Conservation (phyloP, 2,329 filamentous ascomycete species). For the Plenodomus tracheiphilus region DNA sequence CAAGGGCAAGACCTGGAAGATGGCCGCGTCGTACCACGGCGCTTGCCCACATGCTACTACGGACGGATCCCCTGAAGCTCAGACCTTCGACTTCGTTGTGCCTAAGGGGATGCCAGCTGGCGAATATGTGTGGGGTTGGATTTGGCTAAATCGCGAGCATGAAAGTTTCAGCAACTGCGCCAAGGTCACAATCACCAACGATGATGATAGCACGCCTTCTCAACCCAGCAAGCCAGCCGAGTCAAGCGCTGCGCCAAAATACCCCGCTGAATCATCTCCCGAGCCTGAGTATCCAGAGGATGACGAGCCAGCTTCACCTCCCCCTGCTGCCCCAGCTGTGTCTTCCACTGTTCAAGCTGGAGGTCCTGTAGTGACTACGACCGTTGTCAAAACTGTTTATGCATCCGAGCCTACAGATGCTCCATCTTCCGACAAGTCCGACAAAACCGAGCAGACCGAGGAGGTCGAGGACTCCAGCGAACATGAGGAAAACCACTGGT, state of each 20-base stretch:
- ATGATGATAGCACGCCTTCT: conserved; percentile 18
- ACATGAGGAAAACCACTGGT: conserved; percentile 1
- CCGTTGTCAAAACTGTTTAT: conserved; percentile 9
- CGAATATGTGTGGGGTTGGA: conserved; percentile 52
- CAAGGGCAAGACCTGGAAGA: conserved; percentile 49
- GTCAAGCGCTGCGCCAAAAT: conserved; percentile 11
- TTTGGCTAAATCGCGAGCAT: conserved; percentile 54
- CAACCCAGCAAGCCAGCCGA: conserved; percentile 7
- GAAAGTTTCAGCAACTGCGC: conserved; percentile 53
- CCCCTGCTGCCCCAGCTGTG: conserved; percentile 1
- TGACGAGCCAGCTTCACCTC: not conserved
- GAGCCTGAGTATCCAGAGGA: conserved; percentile 12
- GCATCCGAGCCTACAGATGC: conserved; percentile 2
- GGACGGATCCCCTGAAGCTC: conserved; percentile 44
- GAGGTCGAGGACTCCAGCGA: conserved; percentile 7
- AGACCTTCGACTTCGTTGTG: conserved; percentile 52
- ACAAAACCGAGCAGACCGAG: conserved; percentile 5
- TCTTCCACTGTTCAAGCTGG: not conserved
- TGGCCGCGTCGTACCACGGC: conserved; percentile 52
- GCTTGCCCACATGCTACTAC: conserved; percentile 50
- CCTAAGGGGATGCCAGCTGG: conserved; percentile 49
- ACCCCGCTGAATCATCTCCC: conserved; percentile 12
- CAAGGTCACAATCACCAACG: conserved; percentile 46
- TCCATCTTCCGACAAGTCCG: conserved; percentile 5
- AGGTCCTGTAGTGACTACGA: conserved; percentile 6